Conservation (phyloP, 257 asterid species). For the Capsicum baccatum region DNA sequence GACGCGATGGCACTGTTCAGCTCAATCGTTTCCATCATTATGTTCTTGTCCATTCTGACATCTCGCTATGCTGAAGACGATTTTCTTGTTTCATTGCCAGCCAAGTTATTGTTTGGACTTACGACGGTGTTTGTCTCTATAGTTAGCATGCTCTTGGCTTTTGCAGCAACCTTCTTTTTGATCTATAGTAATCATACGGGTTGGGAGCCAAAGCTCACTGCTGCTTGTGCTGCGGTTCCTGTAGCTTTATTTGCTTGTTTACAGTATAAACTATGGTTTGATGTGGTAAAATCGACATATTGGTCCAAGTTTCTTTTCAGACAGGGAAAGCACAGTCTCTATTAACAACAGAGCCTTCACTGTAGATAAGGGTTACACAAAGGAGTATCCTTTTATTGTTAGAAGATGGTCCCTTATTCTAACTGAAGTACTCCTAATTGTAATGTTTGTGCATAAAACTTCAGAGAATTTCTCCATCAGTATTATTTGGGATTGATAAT, state of each 20-base stretch:
- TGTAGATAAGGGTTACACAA: neutral
- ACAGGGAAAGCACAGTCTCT: neutral
- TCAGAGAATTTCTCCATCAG: neutral
- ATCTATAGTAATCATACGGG: slow-evolving; percentile 12
- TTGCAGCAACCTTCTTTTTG: slow-evolving; percentile 32
- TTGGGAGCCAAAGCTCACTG: slow-evolving; percentile 13
- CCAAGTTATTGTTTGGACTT: slow-evolving; percentile 27
- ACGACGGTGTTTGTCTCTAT: slow-evolving; percentile 15
- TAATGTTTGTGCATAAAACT: neutral
- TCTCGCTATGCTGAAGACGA: slow-evolving; percentile 21
- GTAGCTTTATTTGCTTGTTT: slow-evolving; percentile 15
- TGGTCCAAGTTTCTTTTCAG: slow-evolving; percentile 24
- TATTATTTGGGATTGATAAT: neutral
- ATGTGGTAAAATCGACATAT: slow-evolving; percentile 10
- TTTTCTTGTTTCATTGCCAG: slow-evolving; percentile 27
- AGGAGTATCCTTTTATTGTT: neutral
- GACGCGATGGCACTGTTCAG: slow-evolving; percentile 29
- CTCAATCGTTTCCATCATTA: slow-evolving; percentile 28
- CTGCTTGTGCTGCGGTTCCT: slow-evolving; percentile 25
- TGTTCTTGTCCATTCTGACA: slow-evolving; percentile 32
- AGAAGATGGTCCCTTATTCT: neutral
- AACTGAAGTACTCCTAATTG: neutral
- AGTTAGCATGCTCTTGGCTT: slow-evolving; percentile 14
- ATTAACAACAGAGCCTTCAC: neutral
- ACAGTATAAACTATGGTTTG: slow-evolving; percentile 21